Evolutionary conservation across 1,284 basidiomycete species (phyloP), one percentile per base, ranked within the genome.

Genomic region (Boletellus deceptivus): DNA sequence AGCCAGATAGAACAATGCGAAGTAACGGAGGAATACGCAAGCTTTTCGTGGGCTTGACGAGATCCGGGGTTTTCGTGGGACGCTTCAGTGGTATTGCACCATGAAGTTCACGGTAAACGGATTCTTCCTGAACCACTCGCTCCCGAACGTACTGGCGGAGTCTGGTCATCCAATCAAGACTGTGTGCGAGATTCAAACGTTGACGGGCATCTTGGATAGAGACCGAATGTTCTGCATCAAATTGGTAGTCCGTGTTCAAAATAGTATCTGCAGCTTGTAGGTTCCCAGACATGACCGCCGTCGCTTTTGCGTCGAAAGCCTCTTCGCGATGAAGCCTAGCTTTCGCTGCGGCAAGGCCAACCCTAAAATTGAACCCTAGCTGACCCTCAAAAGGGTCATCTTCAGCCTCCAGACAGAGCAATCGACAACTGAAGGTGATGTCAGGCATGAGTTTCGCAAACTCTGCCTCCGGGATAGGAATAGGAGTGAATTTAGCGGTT

Each of bases 381-480:
- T 78, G 82, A 22, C 83, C 82, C 70, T 99, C 96, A 50, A 98
- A 82, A 0, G 86, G 82, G 63, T 96, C 91, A 65, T 99, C 96
- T 22, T 85, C 82, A n/a, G 86, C 87, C 68, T 98, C 94, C 6
- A 93, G 67, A 60, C 79, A 80, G 39, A 92, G 57, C 43, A 74
- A 75, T 22, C 80, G 75, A 37, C 95, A 71, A 31, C 71, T 75
- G 47, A 98, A 65, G 3, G 72, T 72, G 38, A 97, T 62, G 41
- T 76, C 74, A 0, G 93, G 93, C 3, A 93, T 69, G 0, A 65
- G 58, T 68, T 93, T 95, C 0, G 91, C 81, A 2, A 71, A 75
- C 66, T 94, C 91, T 0, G 83, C 73, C 34, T 73, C 73, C 0
- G 93, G 92, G 5, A 66, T 64, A 11, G 77, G 74, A 44, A 80